Evolutionary conservation across 352 stramenopile species (phyloP).

Genomic region (Phytophthora constricta): DNA sequence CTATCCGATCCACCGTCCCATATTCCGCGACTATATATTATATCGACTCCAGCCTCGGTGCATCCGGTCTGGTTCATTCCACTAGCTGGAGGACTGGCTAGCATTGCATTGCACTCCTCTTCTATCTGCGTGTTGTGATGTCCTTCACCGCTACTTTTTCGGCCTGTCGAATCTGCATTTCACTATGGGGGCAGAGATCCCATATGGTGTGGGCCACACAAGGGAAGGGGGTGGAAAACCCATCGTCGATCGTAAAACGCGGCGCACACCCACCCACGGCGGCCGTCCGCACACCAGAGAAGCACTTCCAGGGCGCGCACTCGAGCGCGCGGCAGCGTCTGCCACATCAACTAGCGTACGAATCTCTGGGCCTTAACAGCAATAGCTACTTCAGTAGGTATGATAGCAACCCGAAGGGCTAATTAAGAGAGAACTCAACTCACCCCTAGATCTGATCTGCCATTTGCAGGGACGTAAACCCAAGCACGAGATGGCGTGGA

Average conservation of each 20-base stretch:
- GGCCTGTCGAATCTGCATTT: neutral
- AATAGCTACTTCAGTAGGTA: too few species aligned
- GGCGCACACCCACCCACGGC: constrained; percentile 24
- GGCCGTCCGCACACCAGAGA: constrained; percentile 37
- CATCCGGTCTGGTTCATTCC: too few species aligned
- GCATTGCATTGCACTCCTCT: too few species aligned
- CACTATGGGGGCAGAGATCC: neutral
- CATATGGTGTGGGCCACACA: constrained; percentile 13
- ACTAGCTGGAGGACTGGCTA: too few species aligned
- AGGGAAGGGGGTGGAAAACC: constrained; percentile 14
- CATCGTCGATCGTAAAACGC: constrained; percentile 49
- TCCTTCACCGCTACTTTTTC: neutral
- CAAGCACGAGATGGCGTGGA: constrained; percentile 58
- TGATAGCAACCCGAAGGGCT: constrained; percentile 9
- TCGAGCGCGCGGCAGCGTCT: too few species aligned
- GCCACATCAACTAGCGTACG: too few species aligned
- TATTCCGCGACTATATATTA: too few species aligned
- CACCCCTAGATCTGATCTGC: neutral
- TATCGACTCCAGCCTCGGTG: too few species aligned
- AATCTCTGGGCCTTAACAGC: too few species aligned
- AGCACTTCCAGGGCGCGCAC: constrained; percentile 28
- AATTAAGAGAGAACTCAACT: constrained; percentile 15
- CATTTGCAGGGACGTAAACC: constrained; percentile 9
- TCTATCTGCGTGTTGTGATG: too few species aligned
- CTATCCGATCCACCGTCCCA: too few species aligned